Base-by-base conservation (phyloP, 306 rosid species). In the Quercus bicolor region DNA sequence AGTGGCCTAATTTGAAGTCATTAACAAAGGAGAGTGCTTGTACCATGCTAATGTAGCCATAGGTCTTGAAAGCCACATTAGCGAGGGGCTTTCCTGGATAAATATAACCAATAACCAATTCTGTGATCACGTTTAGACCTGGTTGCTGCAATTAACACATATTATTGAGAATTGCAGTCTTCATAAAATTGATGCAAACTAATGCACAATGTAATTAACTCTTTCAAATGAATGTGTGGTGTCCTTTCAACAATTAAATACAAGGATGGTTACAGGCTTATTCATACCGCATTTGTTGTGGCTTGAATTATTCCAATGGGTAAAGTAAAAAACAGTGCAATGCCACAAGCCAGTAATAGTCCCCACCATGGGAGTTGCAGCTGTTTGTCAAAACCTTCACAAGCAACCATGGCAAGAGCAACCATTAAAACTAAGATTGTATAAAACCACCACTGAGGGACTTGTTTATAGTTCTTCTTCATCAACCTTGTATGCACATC, bases 301-400 rank as follows among this genome's bases (percentile, higher is more conserved):
- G 98, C 98, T 80, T 88, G 89, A 77, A 94, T 87, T 43, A 94
- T 84, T 14, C 97, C 96, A 64, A 92, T 15, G 20, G 98, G 98
- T 68, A 90, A 83, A 53, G 97, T 92, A 87, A 92, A 92, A 45
- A 76, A n/a, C 1, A 89, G 51, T 19, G 97, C 97, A 77, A 92
- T 83, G 13, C 14, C 65, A 31, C 87, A 78, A 5, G 97, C 88
- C 21, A 94, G 29, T 13, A 94, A 15, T 24, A 94, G 60, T 70
- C 98, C 98, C 98, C 98, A 92, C 89, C 91, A 94, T 53, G 98
- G 98, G 53, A 94, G 84, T 59, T 94, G 98, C 68, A 95, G 97
- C 69, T 95, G 98, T 78, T 86, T 70, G 60, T 68, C 91, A 55
- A 91, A 93, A 43, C 97, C 97, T 86, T 88, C 90, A 69, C 97